These are phyloP conservation scores for Scedosporium dehoogii DNA, from an alignment of 2,329 filamentous ascomycete species.

Conservation along the genomic window DNA sequence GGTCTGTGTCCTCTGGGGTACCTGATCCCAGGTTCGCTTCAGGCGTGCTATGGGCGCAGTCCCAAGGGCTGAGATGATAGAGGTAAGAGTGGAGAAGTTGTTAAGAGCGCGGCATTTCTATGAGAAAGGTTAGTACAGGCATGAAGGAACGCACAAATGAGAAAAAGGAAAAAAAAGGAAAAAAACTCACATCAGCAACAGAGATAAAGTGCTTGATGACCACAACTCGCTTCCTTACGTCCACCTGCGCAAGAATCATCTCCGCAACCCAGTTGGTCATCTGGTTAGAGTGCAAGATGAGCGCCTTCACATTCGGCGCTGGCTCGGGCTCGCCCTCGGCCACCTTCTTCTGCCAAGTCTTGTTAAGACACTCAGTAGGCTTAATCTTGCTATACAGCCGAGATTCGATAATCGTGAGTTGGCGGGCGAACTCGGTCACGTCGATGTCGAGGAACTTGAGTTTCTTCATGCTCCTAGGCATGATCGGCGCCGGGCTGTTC, in stretches of 20 bases:
- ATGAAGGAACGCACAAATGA: neutral
- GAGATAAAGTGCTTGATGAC: slow-evolving; percentile 98
- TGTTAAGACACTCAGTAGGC: slow-evolving; percentile 91
- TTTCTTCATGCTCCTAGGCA: slow-evolving; percentile 99
- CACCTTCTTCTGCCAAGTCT: slow-evolving; percentile 98
- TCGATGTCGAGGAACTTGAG: slow-evolving; percentile 98
- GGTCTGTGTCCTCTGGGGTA: slow-evolving; percentile 72
- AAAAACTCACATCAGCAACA: slow-evolving; percentile 83
- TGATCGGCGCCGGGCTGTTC: slow-evolving; percentile 75
- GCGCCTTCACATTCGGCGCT: slow-evolving; percentile 85
- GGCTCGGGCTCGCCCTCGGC: slow-evolving; percentile 72
- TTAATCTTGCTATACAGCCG: slow-evolving; percentile 92
- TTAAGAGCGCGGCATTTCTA: slow-evolving; percentile 90
- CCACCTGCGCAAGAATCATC: slow-evolving; percentile 92
- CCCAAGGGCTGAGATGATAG: slow-evolving; percentile 90
- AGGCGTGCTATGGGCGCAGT: slow-evolving; percentile 92
- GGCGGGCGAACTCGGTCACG: slow-evolving; percentile 89
- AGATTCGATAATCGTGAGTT: slow-evolving; percentile 94
- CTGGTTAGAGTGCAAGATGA: slow-evolving; percentile 96
- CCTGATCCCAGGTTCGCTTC: slow-evolving; percentile 87
- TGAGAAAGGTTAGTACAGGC: neutral
- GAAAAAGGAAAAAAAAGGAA: too few relatives aligned
- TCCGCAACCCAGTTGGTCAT: slow-evolving; percentile 99
- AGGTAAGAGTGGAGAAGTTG: slow-evolving; percentile 95
- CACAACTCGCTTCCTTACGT: slow-evolving; percentile 90